Percentiles rank a stretch among this genome's conserved stretches.
Conservation (phyloP, 179 eudicot species). For the Corrigiola litoralis region DNA sequence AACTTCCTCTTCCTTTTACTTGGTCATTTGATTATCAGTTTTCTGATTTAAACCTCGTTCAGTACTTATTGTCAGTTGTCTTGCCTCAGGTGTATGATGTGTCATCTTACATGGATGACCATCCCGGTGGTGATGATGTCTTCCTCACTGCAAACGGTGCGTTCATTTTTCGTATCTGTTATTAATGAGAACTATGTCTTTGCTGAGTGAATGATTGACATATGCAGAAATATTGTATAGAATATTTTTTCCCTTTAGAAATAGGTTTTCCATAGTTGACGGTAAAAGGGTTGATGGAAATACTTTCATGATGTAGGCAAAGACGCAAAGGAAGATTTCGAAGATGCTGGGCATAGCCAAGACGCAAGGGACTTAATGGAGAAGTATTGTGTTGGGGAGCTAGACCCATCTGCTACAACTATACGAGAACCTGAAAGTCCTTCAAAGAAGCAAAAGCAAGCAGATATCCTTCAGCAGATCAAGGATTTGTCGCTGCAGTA, state of each 20-base stretch:
- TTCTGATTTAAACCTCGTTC: not conserved
- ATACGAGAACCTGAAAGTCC: slow-evolving; percentile 42
- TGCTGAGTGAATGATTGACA: not conserved
- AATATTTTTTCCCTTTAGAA: not conserved
- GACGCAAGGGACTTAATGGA: slow-evolving; percentile 43
- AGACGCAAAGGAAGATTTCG: slow-evolving; percentile 41
- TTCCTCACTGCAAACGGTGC: slow-evolving; percentile 63
- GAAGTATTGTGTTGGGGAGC: slow-evolving; percentile 33
- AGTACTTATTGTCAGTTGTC: not conserved
- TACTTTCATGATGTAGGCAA: slow-evolving; percentile 25
- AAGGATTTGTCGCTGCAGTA: slow-evolving; percentile 47
- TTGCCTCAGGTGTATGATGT: slow-evolving; percentile 82
- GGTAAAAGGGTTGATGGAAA: not conserved
- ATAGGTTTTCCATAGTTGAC: not conserved
- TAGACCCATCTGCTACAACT: slow-evolving; percentile 36
- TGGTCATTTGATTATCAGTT: not conserved
- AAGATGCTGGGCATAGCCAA: slow-evolving; percentile 44
- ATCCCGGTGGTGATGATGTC: slow-evolving; percentile 95
- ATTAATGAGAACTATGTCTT: not conserved
- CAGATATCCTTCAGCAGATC: slow-evolving; percentile 28
- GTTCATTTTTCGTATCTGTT: not conserved
- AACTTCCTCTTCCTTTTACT: not conserved
- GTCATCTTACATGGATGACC: slow-evolving; percentile 78
- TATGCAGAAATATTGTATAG: not conserved
- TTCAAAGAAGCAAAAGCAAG: slow-evolving; percentile 28